Base-by-base conservation (phyloP, 805 yeast genomes). In the Candida namnaoensis region DNA sequence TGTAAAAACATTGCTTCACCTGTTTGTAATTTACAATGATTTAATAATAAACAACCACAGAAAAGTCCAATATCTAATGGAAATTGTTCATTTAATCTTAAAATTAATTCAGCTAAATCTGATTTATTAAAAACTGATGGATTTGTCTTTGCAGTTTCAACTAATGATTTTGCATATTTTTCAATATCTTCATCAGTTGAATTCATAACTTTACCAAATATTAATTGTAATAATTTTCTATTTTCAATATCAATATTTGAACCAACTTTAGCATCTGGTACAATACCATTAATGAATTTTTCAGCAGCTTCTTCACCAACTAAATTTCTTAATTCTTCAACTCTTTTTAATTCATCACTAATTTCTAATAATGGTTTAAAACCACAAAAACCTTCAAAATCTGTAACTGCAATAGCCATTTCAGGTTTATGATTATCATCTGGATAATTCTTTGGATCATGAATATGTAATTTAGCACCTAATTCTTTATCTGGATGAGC, bases 361-460 rank as follows among this genome's bases (percentile, higher is more conserved):
- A 93, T 74, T 64, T 88, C 83, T 32, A 69, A 72, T 55, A 90
- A 74, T 19, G 99, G 99, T 60, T 93, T 82, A 71, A 93, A 93
- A 0, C 99, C 99, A 65, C 99, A 93, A 66, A 93, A 91, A 0
- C 97, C 98, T 69, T 93, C 98, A 55, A 93, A 93, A 46, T 78
- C 86, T 23, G 98, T 90, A 41, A 93, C 80, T 8, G 99, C 99
- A 57, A 93, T 78, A 39, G 99, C 98, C 99, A 93, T 93, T 65
- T 93, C 99, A n/a, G 99, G 99, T 70, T 93, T 93, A 67, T 93
- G 99, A 69, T 93, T 93, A 61, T 82, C 95, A 66, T 93, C 99
- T 4, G 98, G 98, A 62, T 93, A 93, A 66, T 93, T 85, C 55
- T 80, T 78, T 43, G 99, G 98, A 66, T 93, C 98, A 27, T 71